A percentile compares a stretch with the other conserved stretches of the same genome.
Conservation (phyloP, 768 basidiomycete species). For the Mycena vulgaris region DNA sequence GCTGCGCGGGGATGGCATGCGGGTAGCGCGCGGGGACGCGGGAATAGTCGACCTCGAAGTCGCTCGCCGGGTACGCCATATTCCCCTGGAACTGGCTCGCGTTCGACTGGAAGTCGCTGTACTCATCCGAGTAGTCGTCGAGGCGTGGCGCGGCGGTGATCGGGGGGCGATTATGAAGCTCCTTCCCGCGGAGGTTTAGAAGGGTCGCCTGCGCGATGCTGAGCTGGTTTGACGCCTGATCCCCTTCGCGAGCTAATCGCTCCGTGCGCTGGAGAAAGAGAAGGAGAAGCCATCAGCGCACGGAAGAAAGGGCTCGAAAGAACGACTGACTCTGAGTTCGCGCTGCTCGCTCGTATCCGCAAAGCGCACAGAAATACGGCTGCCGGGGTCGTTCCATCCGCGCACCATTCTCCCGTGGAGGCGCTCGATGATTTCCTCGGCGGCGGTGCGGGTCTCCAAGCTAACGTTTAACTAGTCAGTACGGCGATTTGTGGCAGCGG, state of each 20-base stretch:
- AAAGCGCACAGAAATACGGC: constrained; percentile 84
- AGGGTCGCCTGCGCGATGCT: constrained; percentile 87
- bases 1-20: constrained; percentile 10
- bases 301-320: constrained; percentile 9
- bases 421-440: constrained; percentile 83
- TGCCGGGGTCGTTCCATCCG: constrained; percentile 84
- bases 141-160: constrained; percentile 14
- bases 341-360: constrained; percentile 86
- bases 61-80: constrained; percentile 39
- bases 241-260: constrained; percentile 72
- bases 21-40: constrained; percentile 48
- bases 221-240: constrained; percentile 73
- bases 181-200: constrained; percentile 81
- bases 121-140: neutral
- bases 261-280: constrained; percentile 74
- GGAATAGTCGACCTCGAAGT: constrained; percentile 59
- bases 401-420: constrained; percentile 86
- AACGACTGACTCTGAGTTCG: constrained; percentile 76
- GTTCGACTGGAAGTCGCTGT: constrained; percentile 3
- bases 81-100: constrained; percentile 17
- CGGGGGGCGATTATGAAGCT: constrained; percentile 46
- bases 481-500: constrained; percentile 15
- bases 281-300: neutral
- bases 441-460: constrained; percentile 78
- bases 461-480: constrained; percentile 51